Percentiles rank a stretch among this genome's conserved stretches.
These are phyloP conservation scores for Vachellia pachyceras DNA, from an alignment of 306 rosid species.

Conservation along the genomic window DNA sequence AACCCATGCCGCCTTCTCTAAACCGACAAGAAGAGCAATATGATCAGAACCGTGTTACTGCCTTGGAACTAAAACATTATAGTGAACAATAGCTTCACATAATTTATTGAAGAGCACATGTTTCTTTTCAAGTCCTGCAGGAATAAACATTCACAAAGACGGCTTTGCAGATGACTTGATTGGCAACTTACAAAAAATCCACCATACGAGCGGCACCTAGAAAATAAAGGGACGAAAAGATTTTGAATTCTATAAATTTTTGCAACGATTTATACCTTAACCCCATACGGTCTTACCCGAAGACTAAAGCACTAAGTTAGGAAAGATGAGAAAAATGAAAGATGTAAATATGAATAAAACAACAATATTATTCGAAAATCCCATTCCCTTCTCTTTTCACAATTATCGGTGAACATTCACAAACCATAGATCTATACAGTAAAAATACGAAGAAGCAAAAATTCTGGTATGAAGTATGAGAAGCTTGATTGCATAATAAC, in stretches of 20 bases:
- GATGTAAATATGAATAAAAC: not conserved
- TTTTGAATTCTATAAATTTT: conserved; percentile 5
- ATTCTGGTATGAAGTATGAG: not conserved
- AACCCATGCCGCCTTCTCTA: conserved; percentile 63
- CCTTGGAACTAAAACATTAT: conserved; percentile 7
- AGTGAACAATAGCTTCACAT: conserved; percentile 1
- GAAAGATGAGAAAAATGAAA: too few species aligned
- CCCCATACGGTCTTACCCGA: not conserved
- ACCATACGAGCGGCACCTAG: not conserved
- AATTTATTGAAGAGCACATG: conserved; percentile 10
- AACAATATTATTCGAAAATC: not conserved
- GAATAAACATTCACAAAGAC: too few species aligned
- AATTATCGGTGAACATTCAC: not conserved
- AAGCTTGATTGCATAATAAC: not conserved
- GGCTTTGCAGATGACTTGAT: not conserved
- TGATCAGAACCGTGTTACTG: not conserved
- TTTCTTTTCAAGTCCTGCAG: not conserved
- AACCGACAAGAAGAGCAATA: conserved; percentile 30
- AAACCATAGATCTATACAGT: not conserved
- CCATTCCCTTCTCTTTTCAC: not conserved
- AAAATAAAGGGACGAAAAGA: not conserved
- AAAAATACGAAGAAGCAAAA: not conserved
- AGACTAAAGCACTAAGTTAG: not conserved
- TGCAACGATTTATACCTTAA: not conserved
- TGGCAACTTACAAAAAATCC: not conserved